phyloP scores from a whole-genome alignment of 139 green algal genomes.

The Coelastrella sp. region DNA sequence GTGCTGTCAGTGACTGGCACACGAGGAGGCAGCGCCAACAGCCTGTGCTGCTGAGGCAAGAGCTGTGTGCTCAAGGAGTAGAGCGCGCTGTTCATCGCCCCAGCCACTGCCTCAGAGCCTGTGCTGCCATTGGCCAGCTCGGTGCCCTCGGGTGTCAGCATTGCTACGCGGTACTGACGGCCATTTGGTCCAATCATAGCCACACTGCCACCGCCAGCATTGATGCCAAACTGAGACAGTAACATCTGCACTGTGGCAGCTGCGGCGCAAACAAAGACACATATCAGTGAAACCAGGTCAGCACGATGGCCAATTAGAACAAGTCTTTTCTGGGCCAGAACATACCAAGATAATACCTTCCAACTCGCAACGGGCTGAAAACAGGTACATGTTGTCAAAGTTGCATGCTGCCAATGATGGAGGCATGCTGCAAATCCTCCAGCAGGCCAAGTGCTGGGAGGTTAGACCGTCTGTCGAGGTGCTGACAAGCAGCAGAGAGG shows the following conservation, averaged over 20 bases:
- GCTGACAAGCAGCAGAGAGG: no score
- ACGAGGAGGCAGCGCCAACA: conserved; percentile 47
- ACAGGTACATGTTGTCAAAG: no score
- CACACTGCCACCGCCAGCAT: neutral
- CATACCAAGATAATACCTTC: no score
- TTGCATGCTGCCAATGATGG: no score
- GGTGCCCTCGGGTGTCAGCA: conserved; percentile 6
- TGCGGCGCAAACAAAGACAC: neutral
- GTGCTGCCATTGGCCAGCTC: neutral
- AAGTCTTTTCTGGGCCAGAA: no score
- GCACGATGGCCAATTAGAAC: no score
- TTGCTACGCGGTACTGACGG: neutral
- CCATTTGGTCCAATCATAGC: neutral
- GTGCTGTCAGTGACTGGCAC: neutral
- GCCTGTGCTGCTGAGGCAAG: conserved; percentile 55
- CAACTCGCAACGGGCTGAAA: no score
- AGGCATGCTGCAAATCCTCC: no score
- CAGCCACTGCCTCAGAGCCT: neutral
- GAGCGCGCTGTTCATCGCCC: conserved; percentile 14
- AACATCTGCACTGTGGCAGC: conserved; percentile 28
- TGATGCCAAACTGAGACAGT: conserved; percentile 40
- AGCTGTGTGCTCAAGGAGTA: conserved; percentile 31
- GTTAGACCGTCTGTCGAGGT: no score
- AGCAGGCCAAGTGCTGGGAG: no score
- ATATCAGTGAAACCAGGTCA: neutral